Base-by-base conservation (phyloP, 2,329 filamentous ascomycete genomes). In the Neonectria faginata region DNA sequence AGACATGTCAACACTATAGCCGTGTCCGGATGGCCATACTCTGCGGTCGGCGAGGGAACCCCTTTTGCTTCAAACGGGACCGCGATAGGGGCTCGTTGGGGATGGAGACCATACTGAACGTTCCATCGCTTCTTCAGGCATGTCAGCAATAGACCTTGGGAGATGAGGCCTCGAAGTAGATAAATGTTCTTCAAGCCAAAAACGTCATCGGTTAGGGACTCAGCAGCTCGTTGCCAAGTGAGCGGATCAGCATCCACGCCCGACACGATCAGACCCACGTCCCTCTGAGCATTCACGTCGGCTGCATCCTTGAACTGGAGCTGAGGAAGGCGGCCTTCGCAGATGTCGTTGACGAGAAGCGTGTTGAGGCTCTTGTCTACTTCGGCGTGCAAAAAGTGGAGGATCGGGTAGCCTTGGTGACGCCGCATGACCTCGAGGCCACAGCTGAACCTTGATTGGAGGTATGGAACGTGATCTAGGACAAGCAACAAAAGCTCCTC, bases 41-140 rank as follows among this genome's bases (percentile, higher is more conserved):
- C n/a, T n/a, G n/a, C n/a, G n/a, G n/a, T n/a, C n/a, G n/a, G n/a
- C n/a, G n/a, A n/a, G n/a, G n/a, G n/a, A n/a, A n/a, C n/a, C n/a
- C n/a, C n/a, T n/a, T n/a, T n/a, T n/a, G n/a, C n/a, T n/a, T n/a
- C n/a, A n/a, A n/a, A n/a, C n/a, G n/a, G n/a, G n/a, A n/a, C n/a
- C n/a, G n/a, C n/a, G n/a, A n/a, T n/a, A n/a, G n/a, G n/a, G n/a
- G n/a, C n/a, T n/a, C n/a, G n/a, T n/a, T n/a, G n/a, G n/a, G n/a
- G n/a, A n/a, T n/a, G n/a, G n/a, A n/a, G n/a, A 0, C 88, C 88
- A 55, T 89, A 93, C 33, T 86, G 81, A 0, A 93, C 90, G 10
- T 89, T 88, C 86, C 85, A 92, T 2, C 88, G 79, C 72, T 91
- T 92, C 55, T 86, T 85, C 0, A 91, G 71, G 3, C 82, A 85